Evolutionary conservation across 345 rosid genomes (phyloP).

Genomic region (Carallia pectinifolia): DNA sequence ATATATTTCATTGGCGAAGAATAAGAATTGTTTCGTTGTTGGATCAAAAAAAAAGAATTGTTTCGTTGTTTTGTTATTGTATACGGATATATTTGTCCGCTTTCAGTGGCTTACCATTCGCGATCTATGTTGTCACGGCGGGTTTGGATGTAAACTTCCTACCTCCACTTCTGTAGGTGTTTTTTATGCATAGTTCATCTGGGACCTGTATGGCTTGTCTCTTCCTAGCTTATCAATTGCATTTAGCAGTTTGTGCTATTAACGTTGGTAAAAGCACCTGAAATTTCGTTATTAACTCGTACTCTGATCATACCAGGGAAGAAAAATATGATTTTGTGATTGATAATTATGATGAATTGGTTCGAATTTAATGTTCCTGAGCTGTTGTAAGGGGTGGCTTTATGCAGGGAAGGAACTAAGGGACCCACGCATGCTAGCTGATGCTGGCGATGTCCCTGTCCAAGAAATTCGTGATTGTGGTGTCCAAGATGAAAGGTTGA

Average conservation of each 20-base stretch:
- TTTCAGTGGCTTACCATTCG: too few relatives aligned
- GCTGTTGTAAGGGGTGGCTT: constrained; percentile 1
- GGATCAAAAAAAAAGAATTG: too few relatives aligned
- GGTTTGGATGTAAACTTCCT: too few relatives aligned
- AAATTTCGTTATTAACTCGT: neutral
- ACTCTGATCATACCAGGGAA: neutral
- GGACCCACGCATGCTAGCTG: constrained; percentile 88
- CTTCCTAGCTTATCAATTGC: too few relatives aligned
- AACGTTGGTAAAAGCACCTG: neutral
- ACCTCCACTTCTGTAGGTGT: too few relatives aligned
- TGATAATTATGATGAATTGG: neutral
- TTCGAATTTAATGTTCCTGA: neutral
- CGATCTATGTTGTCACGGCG: too few relatives aligned
- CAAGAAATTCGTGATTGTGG: constrained; percentile 98
- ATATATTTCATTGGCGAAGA: too few relatives aligned
- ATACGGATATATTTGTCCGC: too few relatives aligned
- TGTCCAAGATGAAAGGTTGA: constrained; percentile 87
- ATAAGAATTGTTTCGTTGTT: too few relatives aligned
- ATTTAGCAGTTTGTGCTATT: neutral
- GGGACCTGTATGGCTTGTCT: too few relatives aligned
- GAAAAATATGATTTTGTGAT: neutral
- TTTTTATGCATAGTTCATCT: too few relatives aligned
- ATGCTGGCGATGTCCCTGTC: constrained; percentile 95
- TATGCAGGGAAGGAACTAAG: constrained; percentile 75
- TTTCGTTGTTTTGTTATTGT: too few relatives aligned